Evolutionary conservation across 495 filamentous ascomycete genomes (phyloP).

Genomic region (Barbatosphaeria neglecta): DNA sequence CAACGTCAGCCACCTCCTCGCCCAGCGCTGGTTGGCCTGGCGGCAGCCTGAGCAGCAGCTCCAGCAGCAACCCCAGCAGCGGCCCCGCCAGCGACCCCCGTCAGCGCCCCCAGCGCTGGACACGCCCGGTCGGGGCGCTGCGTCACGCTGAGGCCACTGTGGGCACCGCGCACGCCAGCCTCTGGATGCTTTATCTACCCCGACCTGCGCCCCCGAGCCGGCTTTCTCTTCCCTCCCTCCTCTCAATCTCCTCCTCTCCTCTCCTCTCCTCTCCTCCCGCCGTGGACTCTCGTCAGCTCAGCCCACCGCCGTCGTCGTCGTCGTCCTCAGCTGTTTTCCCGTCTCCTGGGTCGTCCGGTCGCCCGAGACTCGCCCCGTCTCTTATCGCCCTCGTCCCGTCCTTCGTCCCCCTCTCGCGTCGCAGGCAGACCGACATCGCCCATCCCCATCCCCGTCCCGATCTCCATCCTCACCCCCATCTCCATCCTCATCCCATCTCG

Average conservation of each 20-base stretch:
- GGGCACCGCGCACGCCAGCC: conserved; percentile 1
- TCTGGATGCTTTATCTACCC: conserved; percentile 12
- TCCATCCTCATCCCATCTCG: no score
- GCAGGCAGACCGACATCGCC: conserved; percentile 29
- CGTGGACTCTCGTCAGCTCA: conserved; percentile 14
- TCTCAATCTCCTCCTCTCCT: conserved; percentile 28
- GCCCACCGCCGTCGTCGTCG: conserved; percentile 16
- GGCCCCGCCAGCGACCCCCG: no score
- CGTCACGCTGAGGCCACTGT: conserved; percentile 5
- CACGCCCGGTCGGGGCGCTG: not conserved
- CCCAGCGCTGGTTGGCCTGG: no score
- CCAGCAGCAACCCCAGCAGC: no score
- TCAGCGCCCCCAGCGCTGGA: no score
- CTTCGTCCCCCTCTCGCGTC: conserved; percentile 15
- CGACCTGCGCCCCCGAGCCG: conserved; percentile 10
- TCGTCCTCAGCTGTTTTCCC: conserved; percentile 7
- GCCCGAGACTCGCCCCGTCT: no score
- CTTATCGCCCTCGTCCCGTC: conserved; percentile 13
- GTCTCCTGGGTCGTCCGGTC: conserved; percentile 11
- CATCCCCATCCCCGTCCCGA: conserved; percentile 18
- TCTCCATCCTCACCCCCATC: no score
- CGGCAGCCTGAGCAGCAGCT: no score
- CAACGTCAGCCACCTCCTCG: no score
- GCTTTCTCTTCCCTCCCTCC: conserved; percentile 12
- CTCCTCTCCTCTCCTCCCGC: conserved; percentile 28